Evolutionary conservation across 1,139 yeast species (phyloP).

Genomic region (Geotrichum phurueaensis): DNA sequence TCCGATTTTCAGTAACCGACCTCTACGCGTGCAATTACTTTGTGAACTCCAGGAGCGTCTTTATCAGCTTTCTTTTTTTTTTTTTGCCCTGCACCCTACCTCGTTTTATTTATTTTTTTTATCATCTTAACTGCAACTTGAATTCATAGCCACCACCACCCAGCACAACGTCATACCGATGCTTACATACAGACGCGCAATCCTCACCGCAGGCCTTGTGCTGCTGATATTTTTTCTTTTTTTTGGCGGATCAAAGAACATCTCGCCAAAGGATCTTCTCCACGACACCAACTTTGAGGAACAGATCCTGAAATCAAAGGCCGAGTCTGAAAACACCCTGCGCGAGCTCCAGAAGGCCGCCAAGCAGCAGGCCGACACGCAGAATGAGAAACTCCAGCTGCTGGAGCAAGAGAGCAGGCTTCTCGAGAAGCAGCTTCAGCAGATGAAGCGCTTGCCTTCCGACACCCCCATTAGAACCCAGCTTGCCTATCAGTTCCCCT

Average conservation of each 20-base stretch:
- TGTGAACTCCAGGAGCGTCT: neutral
- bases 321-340: constrained; percentile 42
- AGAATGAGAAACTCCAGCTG: constrained; percentile 44
- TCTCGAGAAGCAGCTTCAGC: constrained; percentile 51
- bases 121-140: neutral
- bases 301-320: constrained; percentile 40
- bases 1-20: neutral
- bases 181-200: constrained; percentile 35
- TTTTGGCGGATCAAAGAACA: constrained; percentile 34
- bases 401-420: constrained; percentile 47
- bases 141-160: neutral
- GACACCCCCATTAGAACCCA: constrained; percentile 40
- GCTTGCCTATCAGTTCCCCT: constrained; percentile 64
- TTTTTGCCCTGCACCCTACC: neutral
- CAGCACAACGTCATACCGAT: constrained; percentile 18
- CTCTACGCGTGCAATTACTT: neutral
- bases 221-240: constrained; percentile 38
- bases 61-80: neutral
- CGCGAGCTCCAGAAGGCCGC: constrained; percentile 46
- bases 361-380: constrained; percentile 28
- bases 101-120: too few relatives aligned
- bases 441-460: constrained; percentile 55
- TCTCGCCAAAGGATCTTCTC: constrained; percentile 39
- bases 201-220: constrained; percentile 34
- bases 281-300: constrained; percentile 42